phyloP scores from a whole-genome alignment of 2,329 filamentous ascomycete genomes.

The Nigrospora sphaerica region DNA sequence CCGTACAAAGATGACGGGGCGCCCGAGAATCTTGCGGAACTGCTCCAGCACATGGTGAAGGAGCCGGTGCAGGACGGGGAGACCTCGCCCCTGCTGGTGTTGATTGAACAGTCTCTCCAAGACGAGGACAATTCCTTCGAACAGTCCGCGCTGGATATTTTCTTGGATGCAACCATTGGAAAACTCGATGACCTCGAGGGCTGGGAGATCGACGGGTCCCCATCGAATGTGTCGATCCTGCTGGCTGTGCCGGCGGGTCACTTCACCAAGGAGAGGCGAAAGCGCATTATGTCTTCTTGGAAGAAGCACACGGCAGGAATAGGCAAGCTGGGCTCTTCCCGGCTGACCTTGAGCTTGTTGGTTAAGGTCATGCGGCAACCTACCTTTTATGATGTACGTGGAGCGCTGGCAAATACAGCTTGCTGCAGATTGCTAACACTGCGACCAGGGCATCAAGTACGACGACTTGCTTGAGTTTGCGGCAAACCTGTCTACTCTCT shows the following conservation, averaged over 20 bases:
- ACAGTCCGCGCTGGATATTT: conserved; percentile 7
- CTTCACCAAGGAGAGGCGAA: conserved; percentile 21
- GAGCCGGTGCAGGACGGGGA: too few relatives aligned
- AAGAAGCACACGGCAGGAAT: conserved; percentile 16
- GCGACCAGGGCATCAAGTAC: conserved; percentile 20
- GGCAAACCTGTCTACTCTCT: conserved; percentile 6
- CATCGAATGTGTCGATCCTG: conserved; percentile 5
- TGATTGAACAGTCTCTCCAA: too few relatives aligned
- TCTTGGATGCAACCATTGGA: conserved; percentile 15
- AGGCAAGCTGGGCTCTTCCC: conserved; percentile 11
- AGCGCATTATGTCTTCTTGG: conserved; percentile 23
- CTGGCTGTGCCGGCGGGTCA: conserved; percentile 18
- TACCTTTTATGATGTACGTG: conserved; percentile 22
- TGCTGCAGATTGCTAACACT: conserved; percentile 3
- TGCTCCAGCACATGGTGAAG: too few relatives aligned
- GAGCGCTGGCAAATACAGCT: background rate
- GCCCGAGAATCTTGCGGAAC: too few relatives aligned
- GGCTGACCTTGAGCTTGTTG: conserved; percentile 17
- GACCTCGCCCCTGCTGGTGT: too few relatives aligned
- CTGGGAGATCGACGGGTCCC: background rate
- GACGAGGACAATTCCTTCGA: background rate
- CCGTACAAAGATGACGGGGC: background rate
- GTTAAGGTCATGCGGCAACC: conserved; percentile 20
- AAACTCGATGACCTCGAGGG: conserved; percentile 9
- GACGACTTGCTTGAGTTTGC: conserved; percentile 18